A percentile compares a stretch with the other conserved stretches of the same genome.
Evolutionary conservation across 2,329 filamentous ascomycete genomes (phyloP).

Genomic region (Parafenestella ontariensis): DNA sequence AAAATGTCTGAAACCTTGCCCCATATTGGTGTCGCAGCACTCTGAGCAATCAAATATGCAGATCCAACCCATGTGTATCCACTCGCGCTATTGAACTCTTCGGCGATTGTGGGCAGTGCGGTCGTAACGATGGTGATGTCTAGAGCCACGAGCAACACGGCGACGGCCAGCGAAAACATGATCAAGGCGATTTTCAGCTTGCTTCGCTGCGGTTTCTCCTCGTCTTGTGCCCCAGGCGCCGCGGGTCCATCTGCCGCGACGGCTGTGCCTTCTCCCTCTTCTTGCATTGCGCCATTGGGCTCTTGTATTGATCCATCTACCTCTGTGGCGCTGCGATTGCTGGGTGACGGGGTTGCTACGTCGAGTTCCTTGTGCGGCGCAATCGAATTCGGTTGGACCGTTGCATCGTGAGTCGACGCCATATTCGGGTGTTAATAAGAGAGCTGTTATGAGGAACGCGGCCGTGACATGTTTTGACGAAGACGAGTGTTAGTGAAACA

Average conservation of each 20-base stretch:
- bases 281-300: conserved; percentile 3
- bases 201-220: conserved; percentile 42
- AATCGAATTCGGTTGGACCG: background rate
- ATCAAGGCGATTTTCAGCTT: conserved; percentile 56
- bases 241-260: conserved; percentile 15
- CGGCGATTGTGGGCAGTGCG: conserved; percentile 65
- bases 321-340: conserved; percentile 17
- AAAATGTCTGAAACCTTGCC: conserved; percentile 72
- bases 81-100: conserved; percentile 58
- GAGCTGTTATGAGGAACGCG: background rate
- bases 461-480: conserved; percentile 5
- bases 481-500: background rate
- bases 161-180: conserved; percentile 60
- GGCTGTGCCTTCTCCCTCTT: conserved; percentile 1
- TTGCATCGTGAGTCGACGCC: conserved; percentile 11
- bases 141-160: conserved; percentile 66
- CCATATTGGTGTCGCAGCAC: conserved; percentile 64
- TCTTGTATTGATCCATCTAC: conserved; percentile 10
- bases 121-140: conserved; percentile 70
- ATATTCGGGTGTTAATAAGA: conserved; percentile 1
- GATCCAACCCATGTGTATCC: conserved; percentile 63
- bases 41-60: conserved; percentile 58
- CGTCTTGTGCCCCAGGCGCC: conserved; percentile 24
- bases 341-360: conserved; percentile 21
- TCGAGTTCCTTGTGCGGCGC: conserved; percentile 19